Evolutionary conservation across 2,329 filamentous ascomycete species (phyloP).

Genomic region (Triangularia verruculosa): DNA sequence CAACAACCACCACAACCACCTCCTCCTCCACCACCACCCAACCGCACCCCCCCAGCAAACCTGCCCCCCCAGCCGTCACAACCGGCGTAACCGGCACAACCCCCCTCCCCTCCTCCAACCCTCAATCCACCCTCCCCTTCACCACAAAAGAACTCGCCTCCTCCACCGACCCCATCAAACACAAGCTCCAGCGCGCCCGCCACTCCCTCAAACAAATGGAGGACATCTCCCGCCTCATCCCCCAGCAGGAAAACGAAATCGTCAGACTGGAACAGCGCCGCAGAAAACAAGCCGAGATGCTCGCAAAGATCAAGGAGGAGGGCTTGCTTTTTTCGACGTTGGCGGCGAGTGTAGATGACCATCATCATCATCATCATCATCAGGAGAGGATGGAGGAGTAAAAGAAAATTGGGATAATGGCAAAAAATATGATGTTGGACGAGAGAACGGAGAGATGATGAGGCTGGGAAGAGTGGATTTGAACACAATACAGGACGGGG

Average conservation of each 20-base stretch:
- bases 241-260: conserved; percentile 72
- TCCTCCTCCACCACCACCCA: conserved; percentile 17
- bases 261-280: conserved; percentile 62
- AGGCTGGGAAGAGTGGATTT: too few relatives aligned
- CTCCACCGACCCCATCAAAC: conserved; percentile 74
- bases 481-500: too few relatives aligned
- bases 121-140: conserved; percentile 27
- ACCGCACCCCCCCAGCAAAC: conserved; percentile 10
- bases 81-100: conserved; percentile 29
- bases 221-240: conserved; percentile 64
- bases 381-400: conserved; percentile 29
- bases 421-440: too few relatives aligned
- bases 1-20: too few relatives aligned
- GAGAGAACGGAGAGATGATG: too few relatives aligned
- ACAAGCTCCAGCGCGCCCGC: conserved; percentile 77
- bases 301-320: conserved; percentile 53
- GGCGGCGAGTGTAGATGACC: conserved; percentile 29
- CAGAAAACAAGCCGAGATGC: conserved; percentile 56
- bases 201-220: conserved; percentile 62
- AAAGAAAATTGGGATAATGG: too few relatives aligned
- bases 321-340: conserved; percentile 40
- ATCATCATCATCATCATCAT: too few relatives aligned
- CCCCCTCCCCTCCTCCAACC: conserved; percentile 28
- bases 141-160: conserved; percentile 72
- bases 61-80: conserved; percentile 24